phyloP scores from a whole-genome alignment of 148 eudicot species.

The Gaultheria prostrata region DNA sequence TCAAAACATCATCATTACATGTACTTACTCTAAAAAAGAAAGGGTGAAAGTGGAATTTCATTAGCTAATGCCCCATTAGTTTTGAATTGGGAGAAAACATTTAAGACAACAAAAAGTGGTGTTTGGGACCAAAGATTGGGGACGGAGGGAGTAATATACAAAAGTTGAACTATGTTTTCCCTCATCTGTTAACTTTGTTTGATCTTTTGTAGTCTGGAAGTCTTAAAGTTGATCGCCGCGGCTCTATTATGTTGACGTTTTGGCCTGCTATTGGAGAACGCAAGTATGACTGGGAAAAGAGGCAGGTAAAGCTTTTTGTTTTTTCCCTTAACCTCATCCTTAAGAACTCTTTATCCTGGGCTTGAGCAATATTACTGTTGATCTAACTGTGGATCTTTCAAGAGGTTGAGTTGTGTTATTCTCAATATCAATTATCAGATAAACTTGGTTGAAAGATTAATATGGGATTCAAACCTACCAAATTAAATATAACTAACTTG shows the following conservation, averaged over 20 bases:
- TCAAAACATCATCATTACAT: too few relatives aligned
- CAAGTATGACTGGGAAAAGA: constrained; percentile 91
- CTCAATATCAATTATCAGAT: not conserved
- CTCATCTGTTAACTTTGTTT: not conserved
- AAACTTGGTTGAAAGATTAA: not conserved
- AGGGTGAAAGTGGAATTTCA: too few relatives aligned
- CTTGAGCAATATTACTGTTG: not conserved
- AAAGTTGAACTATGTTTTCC: constrained; percentile 8
- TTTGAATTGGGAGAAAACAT: too few relatives aligned
- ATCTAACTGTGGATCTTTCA: not conserved
- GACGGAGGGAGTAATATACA: too few relatives aligned
- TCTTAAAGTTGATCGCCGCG: constrained; percentile 64
- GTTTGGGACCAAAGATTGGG: too few relatives aligned
- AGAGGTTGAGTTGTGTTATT: not conserved
- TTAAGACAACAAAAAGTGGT: too few relatives aligned
- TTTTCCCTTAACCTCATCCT: not conserved
- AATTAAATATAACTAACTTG: not conserved
- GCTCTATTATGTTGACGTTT: constrained; percentile 64
- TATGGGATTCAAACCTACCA: not conserved
- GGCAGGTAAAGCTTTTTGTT: constrained; percentile 54
- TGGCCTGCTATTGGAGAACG: constrained; percentile 86
- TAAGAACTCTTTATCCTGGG: not conserved
- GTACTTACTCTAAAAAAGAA: too few relatives aligned
- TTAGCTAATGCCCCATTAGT: too few relatives aligned
- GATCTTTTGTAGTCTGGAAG: constrained; percentile 51